A percentile compares a stretch with the other conserved stretches of the same genome.
phyloP scores from a whole-genome alignment of 805 yeast species.

The Kazachstania bromeliacearum region DNA sequence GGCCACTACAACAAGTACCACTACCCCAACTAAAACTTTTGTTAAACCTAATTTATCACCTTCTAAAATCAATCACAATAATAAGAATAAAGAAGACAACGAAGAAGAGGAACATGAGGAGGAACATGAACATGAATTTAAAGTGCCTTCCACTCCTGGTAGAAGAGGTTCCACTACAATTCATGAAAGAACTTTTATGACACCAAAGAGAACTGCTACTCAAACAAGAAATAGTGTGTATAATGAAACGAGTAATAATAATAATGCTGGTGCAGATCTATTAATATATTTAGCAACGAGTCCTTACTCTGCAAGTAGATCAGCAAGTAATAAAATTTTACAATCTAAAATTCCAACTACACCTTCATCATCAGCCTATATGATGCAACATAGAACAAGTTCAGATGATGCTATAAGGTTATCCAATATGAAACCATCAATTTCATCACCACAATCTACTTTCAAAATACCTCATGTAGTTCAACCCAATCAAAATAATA shows the following conservation, averaged over 20 bases:
- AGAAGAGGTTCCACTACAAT: constrained; percentile 1
- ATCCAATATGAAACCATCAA: constrained; percentile 24
- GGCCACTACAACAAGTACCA: too few species aligned
- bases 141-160: constrained; percentile 11
- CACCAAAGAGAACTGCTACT: constrained; percentile 3
- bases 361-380: constrained; percentile 13
- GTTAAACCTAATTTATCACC: too few species aligned
- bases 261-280: constrained; percentile 28
- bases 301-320: constrained; percentile 18
- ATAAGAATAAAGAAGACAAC: too few species aligned
- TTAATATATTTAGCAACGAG: constrained; percentile 31
- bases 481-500: not conserved
- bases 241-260: constrained; percentile 3
- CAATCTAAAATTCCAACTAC: constrained; percentile 18
- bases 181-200: constrained; percentile 1
- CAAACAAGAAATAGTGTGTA: constrained; percentile 5
- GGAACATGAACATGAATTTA: too few species aligned
- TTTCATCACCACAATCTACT: constrained; percentile 25
- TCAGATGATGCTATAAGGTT: constrained; percentile 19
- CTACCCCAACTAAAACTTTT: too few species aligned
- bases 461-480: constrained; percentile 19
- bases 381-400: constrained; percentile 3
- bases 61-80: too few species aligned
- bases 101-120: too few species aligned
- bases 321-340: not conserved